Evolutionary conservation across 352 stramenopile genomes (phyloP), one percentile per base, ranked within the genome.

Genomic region (Phytopythium sindhum): DNA sequence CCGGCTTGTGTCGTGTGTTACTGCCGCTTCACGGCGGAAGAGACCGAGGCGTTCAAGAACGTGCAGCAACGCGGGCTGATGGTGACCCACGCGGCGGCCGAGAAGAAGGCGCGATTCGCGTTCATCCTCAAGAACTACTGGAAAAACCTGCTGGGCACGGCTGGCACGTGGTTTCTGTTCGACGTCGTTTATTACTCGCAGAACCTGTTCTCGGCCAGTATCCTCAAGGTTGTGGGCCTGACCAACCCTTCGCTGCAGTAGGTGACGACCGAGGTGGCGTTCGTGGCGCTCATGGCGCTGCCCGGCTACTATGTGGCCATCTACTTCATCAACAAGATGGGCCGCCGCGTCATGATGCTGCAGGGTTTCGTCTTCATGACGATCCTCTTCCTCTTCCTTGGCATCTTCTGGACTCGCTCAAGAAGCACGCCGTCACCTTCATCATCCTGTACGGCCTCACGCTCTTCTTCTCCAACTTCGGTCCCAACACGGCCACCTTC

Each of bases 401-500:
- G 63, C 2, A 65, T 67, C 21, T 70, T 69, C 35, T 87, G 73
- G 71, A 75, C 33, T 41, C 54, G 26, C 65, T 83, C 54, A 68
- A 76, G 52, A 55, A 68, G 26, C 45, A 68, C 19, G 60, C 50
- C 21, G 65, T 72, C 60, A 24, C 60, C 4, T 88, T 88, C 66
- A 70, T 89, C 56, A 45, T 85, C 24, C 65, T 89, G 23, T 88
- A 88, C 56, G 70, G 75, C 10, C 57, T 83, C 1, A 71, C 75
- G 21, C 70, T 88, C 19, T 84, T 85, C 59, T 78, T 77, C 54
- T 66, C 69, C 57, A 84, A 87, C 53, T 88, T 90, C 54, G 80
- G 80, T 0, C 83, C 83, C 37, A 95, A 95, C 69, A 81, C 71
- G 56, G 91, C 88, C 28, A 96, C 88, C 7, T 97, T 97, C 70